These are phyloP conservation scores for Leptographium lundbergii DNA, from an alignment of 2,329 filamentous ascomycete genomes.

Conservation along the genomic window DNA sequence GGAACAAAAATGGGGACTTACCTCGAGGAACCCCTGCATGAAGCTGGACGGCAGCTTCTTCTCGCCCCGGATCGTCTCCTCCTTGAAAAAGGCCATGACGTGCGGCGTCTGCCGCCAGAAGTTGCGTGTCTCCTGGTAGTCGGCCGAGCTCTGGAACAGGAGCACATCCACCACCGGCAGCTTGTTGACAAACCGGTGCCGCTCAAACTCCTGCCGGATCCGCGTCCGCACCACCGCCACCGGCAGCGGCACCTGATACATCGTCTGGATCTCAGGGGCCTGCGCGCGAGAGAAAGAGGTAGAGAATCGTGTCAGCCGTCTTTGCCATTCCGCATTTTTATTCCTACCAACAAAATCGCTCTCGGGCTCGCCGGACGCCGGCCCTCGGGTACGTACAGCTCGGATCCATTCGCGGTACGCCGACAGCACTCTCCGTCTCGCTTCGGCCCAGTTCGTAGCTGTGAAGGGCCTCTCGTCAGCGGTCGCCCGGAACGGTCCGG, in stretches of 20 bases:
- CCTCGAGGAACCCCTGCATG: slow-evolving; percentile 91
- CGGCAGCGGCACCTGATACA: slow-evolving; percentile 89
- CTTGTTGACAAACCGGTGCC: slow-evolving; percentile 86
- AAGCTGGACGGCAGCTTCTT: slow-evolving; percentile 75
- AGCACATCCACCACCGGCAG: slow-evolving; percentile 79
- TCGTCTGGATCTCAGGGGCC: slow-evolving; percentile 92
- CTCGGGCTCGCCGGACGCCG: neutral
- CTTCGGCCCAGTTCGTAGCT: slow-evolving; percentile 86
- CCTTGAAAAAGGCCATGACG: slow-evolving; percentile 92
- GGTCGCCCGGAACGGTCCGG: neutral
- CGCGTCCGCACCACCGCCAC: slow-evolving; percentile 81
- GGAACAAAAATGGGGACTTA: slow-evolving; percentile 21
- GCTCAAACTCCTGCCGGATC: slow-evolving; percentile 93
- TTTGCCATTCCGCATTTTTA: no score
- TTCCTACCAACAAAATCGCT: neutral
- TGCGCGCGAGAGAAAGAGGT: slow-evolving; percentile 27
- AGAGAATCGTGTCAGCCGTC: neutral
- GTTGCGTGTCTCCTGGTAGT: slow-evolving; percentile 98
- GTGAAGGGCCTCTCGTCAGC: slow-evolving; percentile 11
- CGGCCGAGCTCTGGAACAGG: slow-evolving; percentile 78
- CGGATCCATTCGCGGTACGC: slow-evolving; percentile 94
- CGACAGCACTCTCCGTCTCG: slow-evolving; percentile 71
- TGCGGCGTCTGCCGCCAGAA: slow-evolving; percentile 98
- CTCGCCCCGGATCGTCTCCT: slow-evolving; percentile 66
- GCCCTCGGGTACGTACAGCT: slow-evolving; percentile 53